phyloP scores from a whole-genome alignment of 1,284 basidiomycete species.

The Tylopilus microsporus region DNA sequence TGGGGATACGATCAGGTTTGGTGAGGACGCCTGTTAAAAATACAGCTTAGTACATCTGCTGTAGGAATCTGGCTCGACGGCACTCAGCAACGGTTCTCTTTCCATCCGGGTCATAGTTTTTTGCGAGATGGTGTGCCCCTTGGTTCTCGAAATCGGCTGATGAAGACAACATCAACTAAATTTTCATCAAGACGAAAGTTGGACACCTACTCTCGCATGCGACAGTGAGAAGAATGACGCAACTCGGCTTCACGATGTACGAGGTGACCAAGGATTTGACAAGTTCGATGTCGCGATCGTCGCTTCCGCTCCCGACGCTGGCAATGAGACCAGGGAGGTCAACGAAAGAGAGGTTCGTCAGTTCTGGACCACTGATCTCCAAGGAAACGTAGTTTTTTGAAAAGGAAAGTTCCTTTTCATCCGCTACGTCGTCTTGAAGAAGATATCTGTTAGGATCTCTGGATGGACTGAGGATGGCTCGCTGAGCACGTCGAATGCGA shows the following conservation, averaged over 20 bases:
- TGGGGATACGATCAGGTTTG: slow-evolving; percentile 69
- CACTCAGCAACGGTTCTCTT: slow-evolving; percentile 63
- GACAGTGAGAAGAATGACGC: slow-evolving; percentile 65
- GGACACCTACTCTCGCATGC: slow-evolving; percentile 59
- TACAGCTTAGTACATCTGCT: neutral
- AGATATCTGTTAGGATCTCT: slow-evolving; percentile 37
- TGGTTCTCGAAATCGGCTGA: slow-evolving; percentile 76
- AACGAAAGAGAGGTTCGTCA: slow-evolving; percentile 68
- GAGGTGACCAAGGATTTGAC: slow-evolving; percentile 56
- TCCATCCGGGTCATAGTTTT: slow-evolving; percentile 53
- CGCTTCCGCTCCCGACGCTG: slow-evolving; percentile 48
- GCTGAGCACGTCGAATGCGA: slow-evolving; percentile 63
- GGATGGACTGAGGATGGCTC: slow-evolving; percentile 64
- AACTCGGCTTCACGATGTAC: slow-evolving; percentile 61
- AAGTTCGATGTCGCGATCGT: slow-evolving; percentile 53
- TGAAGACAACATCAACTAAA: neutral
- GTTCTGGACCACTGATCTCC: slow-evolving; percentile 60
- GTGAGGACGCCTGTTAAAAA: slow-evolving; percentile 64
- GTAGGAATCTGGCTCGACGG: neutral
- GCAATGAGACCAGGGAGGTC: slow-evolving; percentile 58
- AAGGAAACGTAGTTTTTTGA: slow-evolving; percentile 62
- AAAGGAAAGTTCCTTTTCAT: slow-evolving; percentile 46
- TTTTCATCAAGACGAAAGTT: neutral
- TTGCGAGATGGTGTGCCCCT: slow-evolving; percentile 56
- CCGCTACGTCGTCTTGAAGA: slow-evolving; percentile 31